These are phyloP conservation scores for Aspergillus phoenicis DNA, from an alignment of 2,329 filamentous ascomycete genomes.

Conservation along the genomic window DNA sequence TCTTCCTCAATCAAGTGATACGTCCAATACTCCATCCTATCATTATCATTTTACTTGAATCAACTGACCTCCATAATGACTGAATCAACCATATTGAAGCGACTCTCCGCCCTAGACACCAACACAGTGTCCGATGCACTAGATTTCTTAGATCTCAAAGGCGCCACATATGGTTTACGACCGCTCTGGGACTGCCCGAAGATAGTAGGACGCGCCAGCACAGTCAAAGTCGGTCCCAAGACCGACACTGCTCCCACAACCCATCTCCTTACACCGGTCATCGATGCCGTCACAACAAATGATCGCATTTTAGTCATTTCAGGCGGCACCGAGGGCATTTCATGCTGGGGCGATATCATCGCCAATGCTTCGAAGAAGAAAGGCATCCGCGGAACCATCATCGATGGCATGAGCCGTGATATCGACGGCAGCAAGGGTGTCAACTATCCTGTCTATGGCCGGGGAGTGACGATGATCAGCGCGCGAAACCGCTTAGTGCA, in stretches of 20 bases:
- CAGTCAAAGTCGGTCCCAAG: slow-evolving; percentile 23
- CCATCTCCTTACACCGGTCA: slow-evolving; percentile 23
- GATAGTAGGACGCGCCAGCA: slow-evolving; percentile 27
- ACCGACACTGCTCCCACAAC: slow-evolving; percentile 12
- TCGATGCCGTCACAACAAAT: slow-evolving; percentile 20
- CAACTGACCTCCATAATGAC: slow-evolving; percentile 7
- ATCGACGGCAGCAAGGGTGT: slow-evolving; percentile 38
- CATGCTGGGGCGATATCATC: slow-evolving; percentile 29
- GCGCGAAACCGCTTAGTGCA: slow-evolving; percentile 37
- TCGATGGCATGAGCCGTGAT: slow-evolving; percentile 38
- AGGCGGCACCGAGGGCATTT: slow-evolving; percentile 22
- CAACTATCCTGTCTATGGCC: slow-evolving; percentile 38
- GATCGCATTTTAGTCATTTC: slow-evolving; percentile 28
- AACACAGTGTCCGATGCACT: slow-evolving; percentile 29
- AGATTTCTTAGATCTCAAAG: slow-evolving; percentile 26
- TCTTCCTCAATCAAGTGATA: no score
- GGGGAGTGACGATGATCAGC: slow-evolving; percentile 37
- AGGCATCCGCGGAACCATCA: slow-evolving; percentile 33
- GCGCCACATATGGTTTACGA: slow-evolving; percentile 23
- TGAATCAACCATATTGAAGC: slow-evolving; percentile 12
- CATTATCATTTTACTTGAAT: no score
- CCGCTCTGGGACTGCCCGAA: slow-evolving; percentile 30
- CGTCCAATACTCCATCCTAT: no score
- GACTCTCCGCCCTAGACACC: slow-evolving; percentile 25
- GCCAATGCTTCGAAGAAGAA: slow-evolving; percentile 28